A percentile compares a stretch with the other conserved stretches of the same genome.
These are phyloP conservation scores for Ceratocystis papillata DNA, from an alignment of 2,329 filamentous ascomycete genomes.

Conservation along the genomic window DNA sequence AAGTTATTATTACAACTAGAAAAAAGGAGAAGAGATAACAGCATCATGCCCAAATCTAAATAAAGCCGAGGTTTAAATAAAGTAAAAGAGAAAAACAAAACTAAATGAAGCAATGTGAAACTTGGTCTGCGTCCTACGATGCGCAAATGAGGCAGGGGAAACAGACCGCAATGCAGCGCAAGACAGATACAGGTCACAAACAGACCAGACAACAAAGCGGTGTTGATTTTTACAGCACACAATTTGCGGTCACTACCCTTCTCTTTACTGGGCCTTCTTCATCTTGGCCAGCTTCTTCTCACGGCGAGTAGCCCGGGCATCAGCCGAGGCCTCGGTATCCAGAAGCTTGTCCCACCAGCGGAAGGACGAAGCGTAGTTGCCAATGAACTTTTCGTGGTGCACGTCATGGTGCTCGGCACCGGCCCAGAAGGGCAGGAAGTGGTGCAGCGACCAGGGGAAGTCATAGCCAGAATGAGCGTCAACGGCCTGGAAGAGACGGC, in stretches of 20 bases:
- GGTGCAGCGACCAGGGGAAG: constrained; percentile 92
- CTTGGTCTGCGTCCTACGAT: neutral
- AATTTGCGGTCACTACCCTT: too few relatives aligned
- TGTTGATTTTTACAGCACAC: neutral
- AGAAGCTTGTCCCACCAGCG: constrained; percentile 96
- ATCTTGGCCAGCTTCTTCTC: constrained; percentile 62
- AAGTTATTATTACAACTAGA: constrained; percentile 24
- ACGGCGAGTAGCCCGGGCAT: constrained; percentile 72
- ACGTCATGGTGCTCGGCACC: constrained; percentile 93
- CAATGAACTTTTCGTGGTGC: constrained; percentile 97
- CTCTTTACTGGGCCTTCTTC: constrained; percentile 56
- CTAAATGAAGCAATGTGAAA: constrained; percentile 5
- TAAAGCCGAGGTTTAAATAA: constrained; percentile 12
- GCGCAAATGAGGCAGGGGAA: neutral
- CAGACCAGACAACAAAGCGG: neutral
- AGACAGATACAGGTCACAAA: neutral
- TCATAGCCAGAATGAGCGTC: constrained; percentile 97
- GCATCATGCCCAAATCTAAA: constrained; percentile 14
- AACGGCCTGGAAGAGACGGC: constrained; percentile 92
- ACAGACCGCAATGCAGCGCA: neutral
- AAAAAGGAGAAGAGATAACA: constrained; percentile 25
- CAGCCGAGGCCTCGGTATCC: constrained; percentile 85
- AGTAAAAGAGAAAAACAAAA: constrained; percentile 17
- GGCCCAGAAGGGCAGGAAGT: constrained; percentile 96
- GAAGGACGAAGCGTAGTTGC: constrained; percentile 97